Evolutionary conservation across 768 basidiomycete species (phyloP).

Genomic region (Harrya chromipes): DNA sequence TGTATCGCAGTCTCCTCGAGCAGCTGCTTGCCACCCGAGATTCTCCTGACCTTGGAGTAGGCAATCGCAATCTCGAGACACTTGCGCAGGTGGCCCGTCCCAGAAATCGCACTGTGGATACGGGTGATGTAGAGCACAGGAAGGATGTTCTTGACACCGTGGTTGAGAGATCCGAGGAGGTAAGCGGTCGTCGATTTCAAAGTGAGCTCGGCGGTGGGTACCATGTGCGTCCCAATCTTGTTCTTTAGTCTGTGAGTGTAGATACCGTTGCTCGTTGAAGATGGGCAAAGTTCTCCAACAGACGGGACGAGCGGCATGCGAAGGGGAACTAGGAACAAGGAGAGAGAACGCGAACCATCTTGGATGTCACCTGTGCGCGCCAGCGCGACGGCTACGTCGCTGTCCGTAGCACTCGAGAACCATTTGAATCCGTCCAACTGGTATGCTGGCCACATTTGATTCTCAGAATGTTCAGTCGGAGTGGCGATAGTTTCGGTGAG

Average conservation of each 20-base stretch:
- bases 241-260: slow-evolving; percentile 71
- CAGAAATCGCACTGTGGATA: slow-evolving; percentile 57
- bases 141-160: slow-evolving; percentile 65
- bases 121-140: slow-evolving; percentile 79
- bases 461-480: slow-evolving; percentile 30
- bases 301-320: slow-evolving; percentile 46
- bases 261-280: slow-evolving; percentile 60
- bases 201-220: slow-evolving; percentile 75
- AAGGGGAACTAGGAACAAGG: slow-evolving; percentile 73
- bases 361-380: slow-evolving; percentile 61
- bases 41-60: slow-evolving; percentile 57
- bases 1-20: slow-evolving; percentile 59
- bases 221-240: slow-evolving; percentile 70
- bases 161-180: slow-evolving; percentile 54
- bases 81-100: slow-evolving; percentile 56
- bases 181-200: slow-evolving; percentile 58
- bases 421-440: slow-evolving; percentile 72
- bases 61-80: slow-evolving; percentile 63
- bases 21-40: slow-evolving; percentile 49
- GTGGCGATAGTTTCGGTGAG: slow-evolving; percentile 65
- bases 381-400: slow-evolving; percentile 66
- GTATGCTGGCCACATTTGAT: slow-evolving; percentile 50
- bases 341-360: slow-evolving; percentile 62
- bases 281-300: slow-evolving; percentile 39
- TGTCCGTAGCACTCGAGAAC: slow-evolving; percentile 83